Base-by-base conservation (phyloP, 2,329 filamentous ascomycete species). In the Aureobasidium melanogenum region DNA sequence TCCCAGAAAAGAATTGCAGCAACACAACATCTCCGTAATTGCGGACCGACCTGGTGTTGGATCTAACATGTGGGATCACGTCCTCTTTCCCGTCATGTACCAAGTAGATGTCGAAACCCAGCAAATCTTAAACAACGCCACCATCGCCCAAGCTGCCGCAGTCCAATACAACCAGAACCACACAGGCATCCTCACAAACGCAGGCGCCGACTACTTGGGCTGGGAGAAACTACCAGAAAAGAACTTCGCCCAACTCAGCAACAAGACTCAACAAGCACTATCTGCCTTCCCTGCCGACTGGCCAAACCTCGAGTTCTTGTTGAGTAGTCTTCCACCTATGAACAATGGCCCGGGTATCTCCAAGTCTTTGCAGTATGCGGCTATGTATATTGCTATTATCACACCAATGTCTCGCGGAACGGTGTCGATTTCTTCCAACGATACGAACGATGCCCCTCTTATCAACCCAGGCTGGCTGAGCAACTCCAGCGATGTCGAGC, bases 401-500 rank as follows among this genome's bases (percentile, higher is more conserved):
- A 46, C 24, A 15, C 56, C 56, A 32, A 34, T 59, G 0, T 59
- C 56, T 5, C 56, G 56, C 12, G 56, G 56, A 14, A 41, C 9
- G 8, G 34, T 59, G 2, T 59, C 69, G 0, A 69, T 76, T 26
- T n/a, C 61, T 0, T 70, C 66, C 9, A 56, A 67, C 15, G 65
- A 71, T 43, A 70, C 67, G 1, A 22, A 55, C 0, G 67, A 67
- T 22, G 60, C 64, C 0, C 75, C 75, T 0, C 39, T 69, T 14
- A 67, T 77, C 44, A 66, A 75, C 44, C 71, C 73, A 0, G 68
- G 68, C 34, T 75, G 72, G 72, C 66, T 76, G 3, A 71, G 69
- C 3, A 58, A 71, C 28, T 64, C 65, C 0, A 63, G 65, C 0
- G 74, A 76, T 55, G 59, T 68, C 26, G 67, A 70, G 14, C 41